These are phyloP conservation scores for Micractinium conductrix DNA, from an alignment of 139 green algal species.

Conservation along the genomic window DNA sequence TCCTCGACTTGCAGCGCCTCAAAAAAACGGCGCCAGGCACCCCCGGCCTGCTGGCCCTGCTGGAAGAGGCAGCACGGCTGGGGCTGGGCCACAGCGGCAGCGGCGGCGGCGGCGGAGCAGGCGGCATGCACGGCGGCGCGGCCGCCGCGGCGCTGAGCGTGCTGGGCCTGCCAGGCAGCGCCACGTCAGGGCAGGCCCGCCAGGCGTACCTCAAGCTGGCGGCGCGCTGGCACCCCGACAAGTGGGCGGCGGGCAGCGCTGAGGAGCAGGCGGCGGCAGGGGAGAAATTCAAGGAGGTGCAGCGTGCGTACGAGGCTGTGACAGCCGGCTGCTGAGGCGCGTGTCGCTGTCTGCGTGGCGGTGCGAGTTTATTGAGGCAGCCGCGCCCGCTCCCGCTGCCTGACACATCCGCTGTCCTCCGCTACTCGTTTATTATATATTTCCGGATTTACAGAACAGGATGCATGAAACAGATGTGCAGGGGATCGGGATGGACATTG, in stretches of 20 bases:
- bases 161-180: conserved; percentile 24
- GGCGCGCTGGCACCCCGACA: conserved; percentile 62
- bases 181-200: conserved; percentile 39
- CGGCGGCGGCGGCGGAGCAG: too few species aligned
- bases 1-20: conserved; percentile 52
- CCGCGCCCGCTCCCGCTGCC: too few species aligned
- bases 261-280: conserved; percentile 35
- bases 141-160: conserved; percentile 5
- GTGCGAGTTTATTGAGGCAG: too few species aligned
- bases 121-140: background rate
- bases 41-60: conserved; percentile 41
- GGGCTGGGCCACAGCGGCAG: conserved; percentile 2
- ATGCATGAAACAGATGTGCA: too few species aligned
- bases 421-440: too few species aligned
- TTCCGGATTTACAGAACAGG: too few species aligned
- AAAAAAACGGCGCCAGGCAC: conserved; percentile 27
- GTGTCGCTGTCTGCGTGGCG: too few species aligned
- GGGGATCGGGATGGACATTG: too few species aligned
- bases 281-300: conserved; percentile 43
- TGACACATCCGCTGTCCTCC: too few species aligned
- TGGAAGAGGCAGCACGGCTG: conserved; percentile 49
- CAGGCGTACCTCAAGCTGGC: conserved; percentile 60
- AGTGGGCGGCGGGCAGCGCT: conserved; percentile 41
- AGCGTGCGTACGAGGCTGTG: conserved; percentile 44
- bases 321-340: too few species aligned